A percentile compares a stretch with the other conserved stretches of the same genome.
phyloP scores from a whole-genome alignment of 2,329 filamentous ascomycete genomes.

The Phialophora expanda region DNA sequence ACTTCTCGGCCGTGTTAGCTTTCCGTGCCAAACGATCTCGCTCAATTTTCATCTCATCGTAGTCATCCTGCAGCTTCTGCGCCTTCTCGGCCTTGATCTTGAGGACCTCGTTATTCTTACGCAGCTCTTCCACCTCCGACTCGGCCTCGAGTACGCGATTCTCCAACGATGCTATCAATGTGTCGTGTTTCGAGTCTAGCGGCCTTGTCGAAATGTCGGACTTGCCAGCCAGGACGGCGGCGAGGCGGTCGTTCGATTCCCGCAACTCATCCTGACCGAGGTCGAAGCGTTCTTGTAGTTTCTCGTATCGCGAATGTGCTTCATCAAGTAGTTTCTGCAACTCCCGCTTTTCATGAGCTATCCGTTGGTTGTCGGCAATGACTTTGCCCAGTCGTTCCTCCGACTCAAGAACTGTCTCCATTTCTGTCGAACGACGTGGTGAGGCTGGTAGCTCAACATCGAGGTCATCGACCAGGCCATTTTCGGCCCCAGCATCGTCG shows the following conservation, averaged over 20 bases:
- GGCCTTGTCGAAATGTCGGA: slow-evolving; percentile 47
- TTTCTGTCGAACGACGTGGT: slow-evolving; percentile 30
- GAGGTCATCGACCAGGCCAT: not conserved
- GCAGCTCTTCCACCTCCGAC: slow-evolving; percentile 51
- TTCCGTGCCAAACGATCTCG: slow-evolving; percentile 54
- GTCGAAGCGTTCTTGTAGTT: slow-evolving; percentile 58
- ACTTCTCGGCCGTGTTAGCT: slow-evolving; percentile 57
- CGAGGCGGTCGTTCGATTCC: slow-evolving; percentile 57
- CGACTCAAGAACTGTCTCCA: slow-evolving; percentile 54
- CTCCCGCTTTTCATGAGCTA: slow-evolving; percentile 58
- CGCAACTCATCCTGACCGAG: slow-evolving; percentile 52
- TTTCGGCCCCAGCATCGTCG: slow-evolving; percentile 37
- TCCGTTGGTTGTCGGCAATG: slow-evolving; percentile 63
- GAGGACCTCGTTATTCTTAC: slow-evolving; percentile 52
- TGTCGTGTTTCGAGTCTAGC: slow-evolving; percentile 67
- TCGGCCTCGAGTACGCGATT: slow-evolving; percentile 63
- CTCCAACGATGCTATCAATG: slow-evolving; percentile 73
- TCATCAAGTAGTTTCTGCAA: slow-evolving; percentile 55
- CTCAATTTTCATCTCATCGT: slow-evolving; percentile 56
- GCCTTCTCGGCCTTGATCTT: slow-evolving; percentile 53
- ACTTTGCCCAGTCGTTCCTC: slow-evolving; percentile 56
- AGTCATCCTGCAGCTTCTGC: slow-evolving; percentile 54
- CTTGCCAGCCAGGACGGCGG: slow-evolving; percentile 57
- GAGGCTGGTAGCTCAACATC: slow-evolving; percentile 23
- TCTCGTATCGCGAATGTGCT: slow-evolving; percentile 65